Conservation (phyloP, 2,329 filamentous ascomycete genomes). For the Aspergillus quadricinctus region DNA sequence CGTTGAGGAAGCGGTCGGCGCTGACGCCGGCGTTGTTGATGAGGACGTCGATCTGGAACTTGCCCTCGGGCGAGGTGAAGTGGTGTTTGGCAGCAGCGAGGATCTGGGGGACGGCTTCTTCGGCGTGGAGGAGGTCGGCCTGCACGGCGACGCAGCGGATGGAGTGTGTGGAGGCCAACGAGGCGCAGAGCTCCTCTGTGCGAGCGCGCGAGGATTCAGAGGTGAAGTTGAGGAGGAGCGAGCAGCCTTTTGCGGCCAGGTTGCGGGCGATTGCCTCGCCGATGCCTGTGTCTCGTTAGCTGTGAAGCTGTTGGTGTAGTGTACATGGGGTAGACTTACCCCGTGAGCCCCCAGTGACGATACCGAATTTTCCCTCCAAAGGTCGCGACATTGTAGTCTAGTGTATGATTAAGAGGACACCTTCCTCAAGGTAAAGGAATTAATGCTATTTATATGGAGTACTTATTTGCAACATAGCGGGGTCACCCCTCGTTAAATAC, state of each 20-base stretch:
- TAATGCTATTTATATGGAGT: not conserved
- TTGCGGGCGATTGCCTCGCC: slow-evolving; percentile 65
- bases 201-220: slow-evolving; percentile 54
- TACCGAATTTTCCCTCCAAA: slow-evolving; percentile 71
- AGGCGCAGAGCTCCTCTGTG: slow-evolving; percentile 51
- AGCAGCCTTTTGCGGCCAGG: slow-evolving; percentile 67
- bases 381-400: slow-evolving; percentile 22
- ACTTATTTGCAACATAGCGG: not conserved
- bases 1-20: slow-evolving; percentile 54
- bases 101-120: slow-evolving; percentile 54
- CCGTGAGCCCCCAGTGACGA: slow-evolving; percentile 75
- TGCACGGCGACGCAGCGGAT: slow-evolving; percentile 61
- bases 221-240: slow-evolving; percentile 68
- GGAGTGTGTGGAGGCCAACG: slow-evolving; percentile 54
- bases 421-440: not conserved
- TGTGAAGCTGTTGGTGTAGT: slow-evolving; percentile 5
- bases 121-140: slow-evolving; percentile 64
- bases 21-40: slow-evolving; percentile 79
- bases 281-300: slow-evolving; percentile 58
- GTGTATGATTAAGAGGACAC: not conserved
- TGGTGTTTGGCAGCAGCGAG: slow-evolving; percentile 56
- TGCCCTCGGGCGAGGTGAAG: slow-evolving; percentile 44
- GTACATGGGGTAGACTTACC: slow-evolving; percentile 46
- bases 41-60: slow-evolving; percentile 73
- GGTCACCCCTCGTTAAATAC: not conserved